These are phyloP conservation scores for Sphagnurus paluster DNA, from an alignment of 1,284 basidiomycete genomes.

Conservation along the genomic window DNA sequence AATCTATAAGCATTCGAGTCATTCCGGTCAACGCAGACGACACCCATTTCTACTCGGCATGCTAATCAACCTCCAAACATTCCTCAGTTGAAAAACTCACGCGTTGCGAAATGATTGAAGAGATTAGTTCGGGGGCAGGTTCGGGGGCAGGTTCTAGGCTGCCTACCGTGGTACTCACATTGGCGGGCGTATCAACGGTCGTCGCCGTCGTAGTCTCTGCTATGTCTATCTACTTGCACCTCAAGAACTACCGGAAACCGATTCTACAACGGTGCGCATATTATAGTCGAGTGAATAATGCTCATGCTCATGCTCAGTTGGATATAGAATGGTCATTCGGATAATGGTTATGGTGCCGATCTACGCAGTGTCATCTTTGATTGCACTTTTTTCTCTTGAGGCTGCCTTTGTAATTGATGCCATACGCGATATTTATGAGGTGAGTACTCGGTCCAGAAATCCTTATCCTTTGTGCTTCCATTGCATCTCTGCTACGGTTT, in stretches of 20 bases:
- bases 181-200: constrained; percentile 63
- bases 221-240: constrained; percentile 84
- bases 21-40: no score
- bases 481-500: no score
- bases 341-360: constrained; percentile 98
- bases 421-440: constrained; percentile 95
- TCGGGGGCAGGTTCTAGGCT: constrained; percentile 53
- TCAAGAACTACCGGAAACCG: constrained; percentile 90
- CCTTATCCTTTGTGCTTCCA: background rate
- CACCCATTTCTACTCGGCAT: no score
- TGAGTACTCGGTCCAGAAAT: constrained; percentile 31
- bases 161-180: constrained; percentile 55
- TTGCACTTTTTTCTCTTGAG: constrained; percentile 92
- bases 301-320: background rate
- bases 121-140: constrained; percentile 41
- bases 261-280: constrained; percentile 70
- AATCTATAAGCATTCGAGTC: no score
- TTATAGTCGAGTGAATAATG: background rate
- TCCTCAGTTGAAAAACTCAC: no score
- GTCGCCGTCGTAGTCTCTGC: constrained; percentile 80
- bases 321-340: constrained; percentile 82
- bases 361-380: constrained; percentile 89
- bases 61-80: no score
- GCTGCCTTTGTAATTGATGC: constrained; percentile 97
- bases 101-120: constrained; percentile 14